Base-by-base conservation (phyloP, 2,329 filamentous ascomycete species). In the Venturia effusa region DNA sequence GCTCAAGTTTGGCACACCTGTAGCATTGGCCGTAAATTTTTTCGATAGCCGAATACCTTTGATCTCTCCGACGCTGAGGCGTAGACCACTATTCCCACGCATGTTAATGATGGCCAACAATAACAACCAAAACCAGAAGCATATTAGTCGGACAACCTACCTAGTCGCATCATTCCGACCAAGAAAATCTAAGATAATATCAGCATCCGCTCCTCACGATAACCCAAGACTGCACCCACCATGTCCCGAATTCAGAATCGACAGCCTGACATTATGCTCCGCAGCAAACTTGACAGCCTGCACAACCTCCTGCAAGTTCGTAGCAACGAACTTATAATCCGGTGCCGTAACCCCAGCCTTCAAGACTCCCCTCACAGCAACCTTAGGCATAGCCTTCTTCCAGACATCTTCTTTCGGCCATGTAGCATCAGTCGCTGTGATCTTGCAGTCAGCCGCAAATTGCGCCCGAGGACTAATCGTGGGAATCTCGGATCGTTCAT, bases 201-300 rank as follows among this genome's bases (percentile, higher is more conserved):
- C 57, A 61, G 34, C 37, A 15, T 51, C 43, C 3, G 5, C 24
- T 10, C 55, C 3, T 30, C 2, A 57, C 39, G 39, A 17, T 5
- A 40, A 1, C 45, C 27, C 2, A 63, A 41, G n/a, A 64, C 22
- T 11, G 32, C 37, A 22, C 62, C 4, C 6, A 30, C 51, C 62
- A 54, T 64, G 62, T 22, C 62, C 62, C 27, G 62, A 43, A 39
- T 41, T 64, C 30, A 64, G 24, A 24, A 64, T n/a, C 11, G 59
- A 43, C 54, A 64, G 27, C 37, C 62, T 17, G 7, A 64, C 24
- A 40, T 64, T 64, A 30, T 64, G 59, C 6, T 64, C 45, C 13
- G 30, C 43, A 32, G 45, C 62, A 54, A 64, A 64, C 57, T 63
- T 61, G 13, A 64, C 62, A 10, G 62, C 62, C 30, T 64, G 64